Base-by-base conservation (phyloP, 2,329 filamentous ascomycete genomes). In the Pyrenochaeta sp. region DNA sequence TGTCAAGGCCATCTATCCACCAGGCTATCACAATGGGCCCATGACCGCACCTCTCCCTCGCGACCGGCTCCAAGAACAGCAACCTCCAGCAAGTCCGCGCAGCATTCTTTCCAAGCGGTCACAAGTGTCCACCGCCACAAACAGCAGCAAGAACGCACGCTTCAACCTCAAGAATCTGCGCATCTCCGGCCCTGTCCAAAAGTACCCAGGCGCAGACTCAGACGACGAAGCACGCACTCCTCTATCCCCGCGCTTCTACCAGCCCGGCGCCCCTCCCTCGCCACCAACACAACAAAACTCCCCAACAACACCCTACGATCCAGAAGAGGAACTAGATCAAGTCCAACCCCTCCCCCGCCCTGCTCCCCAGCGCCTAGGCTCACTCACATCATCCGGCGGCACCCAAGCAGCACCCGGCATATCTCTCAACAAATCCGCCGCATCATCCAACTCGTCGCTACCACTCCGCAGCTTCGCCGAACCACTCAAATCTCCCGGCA, bases 201-300 rank as follows among this genome's bases (percentile, higher is more conserved):
- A 79, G 25, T 78, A 78, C 56, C 75, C 79, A 0, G 74, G 75
- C 27, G 74, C 77, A 3, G 70, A 77, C 42, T 73, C 73, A 40
- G 77, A 82, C 47, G 83, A 83, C 58, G 80, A 84, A 60, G 75
- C 78, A 3, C 78, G 80, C 34, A 82, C 79, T n/a, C 83, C 86
- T 1, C 77, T 88, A 3, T 86, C 85, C 1, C 86, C 86, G 8
- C 80, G 85, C 42, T 77, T 82, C 61, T 87, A 87, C 73, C 82
- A 60, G 15, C 84, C 84, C 0, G 82, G 83, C 2, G 81, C 83
- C 7, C 84, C 85, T 2, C 85, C 86, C n/a, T 80, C 80, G 6
- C 82, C 83, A 3, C 84, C 85, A 5, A 74, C 71, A 50, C 73
- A 72, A 52, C 72, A 73, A 42, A 79, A 72, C 54, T 72, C 73